These are phyloP conservation scores for Fusarium torreyae DNA, from an alignment of 2,329 filamentous ascomycete genomes.

Conservation along the genomic window DNA sequence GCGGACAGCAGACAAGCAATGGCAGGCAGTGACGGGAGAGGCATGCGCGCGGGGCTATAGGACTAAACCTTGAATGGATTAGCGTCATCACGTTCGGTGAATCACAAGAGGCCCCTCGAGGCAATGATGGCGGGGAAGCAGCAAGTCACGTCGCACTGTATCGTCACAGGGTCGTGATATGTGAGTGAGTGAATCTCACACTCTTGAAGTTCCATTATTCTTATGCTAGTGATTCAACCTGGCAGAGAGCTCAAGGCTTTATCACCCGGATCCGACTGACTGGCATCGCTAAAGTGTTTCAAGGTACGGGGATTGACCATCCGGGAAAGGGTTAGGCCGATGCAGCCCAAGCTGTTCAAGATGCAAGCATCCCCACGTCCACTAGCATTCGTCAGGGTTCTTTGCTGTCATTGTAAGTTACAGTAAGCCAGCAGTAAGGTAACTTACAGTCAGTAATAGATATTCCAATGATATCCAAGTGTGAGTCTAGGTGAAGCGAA, in stretches of 20 bases:
- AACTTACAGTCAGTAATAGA: neutral
- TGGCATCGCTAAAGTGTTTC: slow-evolving; percentile 14
- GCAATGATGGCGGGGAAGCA: slow-evolving; percentile 48
- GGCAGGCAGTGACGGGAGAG: slow-evolving; percentile 45
- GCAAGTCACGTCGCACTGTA: slow-evolving; percentile 48
- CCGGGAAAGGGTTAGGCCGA: slow-evolving; percentile 10
- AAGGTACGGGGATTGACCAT: slow-evolving; percentile 20
- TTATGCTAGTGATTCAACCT: neutral
- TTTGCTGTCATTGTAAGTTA: slow-evolving; percentile 3
- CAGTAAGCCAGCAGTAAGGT: neutral
- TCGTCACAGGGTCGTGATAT: slow-evolving; percentile 40
- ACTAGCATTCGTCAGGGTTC: slow-evolving; percentile 7
- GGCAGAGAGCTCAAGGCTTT: neutral
- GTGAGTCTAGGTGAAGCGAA: too few relatives aligned
- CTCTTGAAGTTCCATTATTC: neutral
- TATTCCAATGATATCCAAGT: neutral
- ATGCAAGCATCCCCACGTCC: slow-evolving; percentile 1
- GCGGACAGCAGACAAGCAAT: slow-evolving; percentile 25
- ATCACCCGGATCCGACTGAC: slow-evolving; percentile 5
- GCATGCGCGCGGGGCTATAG: slow-evolving; percentile 47
- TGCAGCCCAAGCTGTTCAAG: slow-evolving; percentile 1
- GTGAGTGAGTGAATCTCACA: slow-evolving; percentile 17
- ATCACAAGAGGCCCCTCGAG: slow-evolving; percentile 50
- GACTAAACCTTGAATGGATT: slow-evolving; percentile 38
- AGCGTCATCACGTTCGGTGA: slow-evolving; percentile 38